phyloP scores from a whole-genome alignment of 1,284 basidiomycete genomes.

The Irpex rosettiformis region DNA sequence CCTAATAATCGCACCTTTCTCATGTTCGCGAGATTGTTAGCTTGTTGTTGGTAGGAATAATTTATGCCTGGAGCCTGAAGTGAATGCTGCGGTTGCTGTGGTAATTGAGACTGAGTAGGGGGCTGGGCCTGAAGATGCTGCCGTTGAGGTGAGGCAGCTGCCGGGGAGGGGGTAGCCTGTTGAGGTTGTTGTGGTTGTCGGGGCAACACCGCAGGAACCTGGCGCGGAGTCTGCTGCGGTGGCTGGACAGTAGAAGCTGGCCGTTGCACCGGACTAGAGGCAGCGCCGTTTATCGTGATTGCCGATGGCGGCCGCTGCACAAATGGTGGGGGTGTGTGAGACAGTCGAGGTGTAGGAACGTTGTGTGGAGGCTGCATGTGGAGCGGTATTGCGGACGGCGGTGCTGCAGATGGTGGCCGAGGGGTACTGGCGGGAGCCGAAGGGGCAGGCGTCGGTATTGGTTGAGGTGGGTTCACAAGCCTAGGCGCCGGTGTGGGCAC shows the following conservation, averaged over 20 bases:
- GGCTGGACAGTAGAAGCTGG: background rate
- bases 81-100: conserved; percentile 3
- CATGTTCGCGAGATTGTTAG: background rate
- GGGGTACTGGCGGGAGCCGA: conserved; percentile 8
- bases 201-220: conserved; percentile 5
- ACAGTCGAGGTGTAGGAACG: background rate
- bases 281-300: background rate
- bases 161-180: background rate
- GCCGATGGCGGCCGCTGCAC: conserved; percentile 13
- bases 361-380: background rate
- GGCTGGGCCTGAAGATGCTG: background rate
- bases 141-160: background rate
- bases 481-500: background rate
- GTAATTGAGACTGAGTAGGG: conserved; percentile 5
- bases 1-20: background rate
- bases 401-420: conserved; percentile 11
- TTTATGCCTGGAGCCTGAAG: no score
- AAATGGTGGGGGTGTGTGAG: background rate
- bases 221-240: conserved; percentile 1
- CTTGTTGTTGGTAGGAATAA: background rate
- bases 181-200: background rate
- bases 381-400: conserved; percentile 1
- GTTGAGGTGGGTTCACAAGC: background rate
- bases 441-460: conserved; percentile 3
- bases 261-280: background rate